These are phyloP conservation scores for Pythium rishiriense DNA, from an alignment of 352 stramenopile genomes.

Conservation along the genomic window DNA sequence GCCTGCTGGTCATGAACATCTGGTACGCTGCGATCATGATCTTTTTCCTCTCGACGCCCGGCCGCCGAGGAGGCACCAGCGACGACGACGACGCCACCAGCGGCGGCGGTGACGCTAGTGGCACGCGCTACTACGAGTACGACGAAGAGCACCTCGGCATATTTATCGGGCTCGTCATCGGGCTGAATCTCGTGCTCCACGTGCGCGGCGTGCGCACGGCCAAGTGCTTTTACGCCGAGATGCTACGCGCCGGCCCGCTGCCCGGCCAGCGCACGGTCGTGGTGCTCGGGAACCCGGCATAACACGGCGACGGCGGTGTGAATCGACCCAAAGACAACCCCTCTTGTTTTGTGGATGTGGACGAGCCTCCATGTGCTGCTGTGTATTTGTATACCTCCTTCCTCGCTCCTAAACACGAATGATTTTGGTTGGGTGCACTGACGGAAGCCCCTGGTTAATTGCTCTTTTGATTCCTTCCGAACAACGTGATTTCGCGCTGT, in stretches of 20 bases:
- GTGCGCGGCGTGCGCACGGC: conserved; percentile 45
- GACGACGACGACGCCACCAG: neutral
- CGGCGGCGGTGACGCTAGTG: conserved; percentile 5
- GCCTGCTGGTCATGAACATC: conserved; percentile 65
- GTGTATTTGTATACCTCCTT: neutral
- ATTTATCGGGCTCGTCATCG: conserved; percentile 53
- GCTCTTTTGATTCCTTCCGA: no score
- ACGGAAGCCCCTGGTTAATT: no score
- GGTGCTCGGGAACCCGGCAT: conserved; percentile 20
- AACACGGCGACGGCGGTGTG: neutral
- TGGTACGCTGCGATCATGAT: conserved; percentile 58
- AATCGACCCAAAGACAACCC: neutral
- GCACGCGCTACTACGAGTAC: conserved; percentile 20
- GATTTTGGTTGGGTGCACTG: no score
- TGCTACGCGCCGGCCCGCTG: conserved; percentile 27
- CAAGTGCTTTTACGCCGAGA: conserved; percentile 37
- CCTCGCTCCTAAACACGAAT: neutral
- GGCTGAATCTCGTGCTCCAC: conserved; percentile 60
- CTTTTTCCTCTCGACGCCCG: conserved; percentile 31
- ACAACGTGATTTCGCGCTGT: no score
- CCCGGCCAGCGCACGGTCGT: conserved; percentile 23
- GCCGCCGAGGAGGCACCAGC: conserved; percentile 1
- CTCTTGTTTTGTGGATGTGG: neutral
- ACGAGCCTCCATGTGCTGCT: neutral
- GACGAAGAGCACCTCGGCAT: conserved; percentile 41